Evolutionary conservation across 2,329 filamentous ascomycete species (phyloP), one percentile per base, ranked within the genome.

Genomic region (Stachybotrys chartarum): DNA sequence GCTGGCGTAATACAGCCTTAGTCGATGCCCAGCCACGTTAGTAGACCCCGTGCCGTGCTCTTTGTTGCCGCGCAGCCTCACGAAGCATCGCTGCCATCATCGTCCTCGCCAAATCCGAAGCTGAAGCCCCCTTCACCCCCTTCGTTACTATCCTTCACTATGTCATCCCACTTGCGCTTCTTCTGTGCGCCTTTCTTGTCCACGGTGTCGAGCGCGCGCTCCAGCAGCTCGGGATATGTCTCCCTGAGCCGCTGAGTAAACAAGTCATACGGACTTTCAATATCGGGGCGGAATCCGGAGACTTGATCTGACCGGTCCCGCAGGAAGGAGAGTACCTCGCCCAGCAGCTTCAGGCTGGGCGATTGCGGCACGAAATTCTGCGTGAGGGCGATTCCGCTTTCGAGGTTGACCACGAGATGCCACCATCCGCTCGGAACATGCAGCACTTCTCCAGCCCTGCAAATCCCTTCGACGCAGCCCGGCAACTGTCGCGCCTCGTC

Each of bases 401-500:
- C 88, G 1, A 96, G 75, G 66, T 97, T 97, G 50, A 97, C 86
- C 10, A 97, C 94, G 35, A 97, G 76, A 76, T 97, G 93, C 86
- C 94, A 97, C 93, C 93, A 97, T 6, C 93, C 92, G 53, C 87
- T 91, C 0, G 94, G 93, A 6, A 97, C 93, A 67, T 97, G 90
- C 52, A 97, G 73, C 16, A 97, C 86, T 70, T 97, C 94, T 2
- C 93, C 93, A 47, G 85, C 83, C 14, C 76, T 72, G 67, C 93
- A 97, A 31, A 97, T 85, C 0, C 91, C 93, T 72, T 97, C 93
- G 32, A 88, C 72, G 64, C 92, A 97, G 11, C 88, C 90, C 0
- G 86, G 82, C 2, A 86, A 84, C 53, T 75, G 78, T 53, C 93
- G 83, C 10, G 93, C 94, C 65, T 92, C 88, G 2, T 81, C 82